Conservation (phyloP, 306 rosid genomes). For the Begonia masoniana region DNA sequence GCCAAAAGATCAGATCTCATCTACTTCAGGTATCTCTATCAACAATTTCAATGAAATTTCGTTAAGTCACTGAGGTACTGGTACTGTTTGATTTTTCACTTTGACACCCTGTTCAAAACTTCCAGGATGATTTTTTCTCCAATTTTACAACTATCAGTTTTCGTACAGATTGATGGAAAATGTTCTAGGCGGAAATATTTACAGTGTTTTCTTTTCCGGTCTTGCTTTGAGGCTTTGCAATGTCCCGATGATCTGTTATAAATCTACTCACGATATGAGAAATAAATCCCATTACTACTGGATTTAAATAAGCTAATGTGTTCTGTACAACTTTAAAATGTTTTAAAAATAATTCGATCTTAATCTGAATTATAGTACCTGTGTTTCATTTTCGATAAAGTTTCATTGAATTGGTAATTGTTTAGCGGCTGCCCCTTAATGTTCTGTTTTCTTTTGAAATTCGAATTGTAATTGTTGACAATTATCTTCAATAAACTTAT, state of each 20-base stretch:
- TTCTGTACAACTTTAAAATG: conserved; percentile 1
- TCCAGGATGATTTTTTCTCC: not conserved
- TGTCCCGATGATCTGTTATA: not conserved
- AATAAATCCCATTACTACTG: not conserved
- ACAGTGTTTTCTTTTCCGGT: not conserved
- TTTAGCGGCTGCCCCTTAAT: not conserved
- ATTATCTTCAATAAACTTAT: too few species aligned
- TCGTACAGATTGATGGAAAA: conserved; percentile 7
- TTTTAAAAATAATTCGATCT: not conserved
- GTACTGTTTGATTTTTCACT: conserved; percentile 1
- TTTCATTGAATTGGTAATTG: too few species aligned
- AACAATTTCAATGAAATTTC: not conserved
- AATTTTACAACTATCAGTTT: not conserved
- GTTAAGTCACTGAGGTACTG: conserved; percentile 1
- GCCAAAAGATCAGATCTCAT: conserved; percentile 38
- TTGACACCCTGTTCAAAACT: not conserved
- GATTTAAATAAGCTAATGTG: not conserved
- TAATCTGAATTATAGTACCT: conserved; percentile 2
- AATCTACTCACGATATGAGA: not conserved
- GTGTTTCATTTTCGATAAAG: not conserved
- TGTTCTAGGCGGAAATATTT: not conserved
- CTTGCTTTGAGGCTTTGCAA: not conserved
- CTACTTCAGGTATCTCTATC: conserved; percentile 28
- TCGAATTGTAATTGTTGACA: too few species aligned
- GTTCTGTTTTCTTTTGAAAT: not conserved